phyloP scores from a whole-genome alignment of 805 yeast genomes.

The Priceomyces castillae region DNA sequence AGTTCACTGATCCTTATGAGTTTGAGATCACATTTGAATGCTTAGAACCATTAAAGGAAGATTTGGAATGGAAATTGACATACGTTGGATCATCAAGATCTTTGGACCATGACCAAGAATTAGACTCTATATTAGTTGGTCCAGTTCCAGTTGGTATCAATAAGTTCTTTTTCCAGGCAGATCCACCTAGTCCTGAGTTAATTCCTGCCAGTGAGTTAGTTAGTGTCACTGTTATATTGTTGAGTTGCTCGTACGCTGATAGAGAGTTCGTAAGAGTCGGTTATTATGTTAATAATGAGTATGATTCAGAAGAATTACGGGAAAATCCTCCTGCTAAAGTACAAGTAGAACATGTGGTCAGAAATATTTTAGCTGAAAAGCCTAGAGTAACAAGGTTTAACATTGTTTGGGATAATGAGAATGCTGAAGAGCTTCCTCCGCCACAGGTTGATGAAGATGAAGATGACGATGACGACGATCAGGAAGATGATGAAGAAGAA shows the following conservation, averaged over 20 bases:
- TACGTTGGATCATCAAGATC: slow-evolving; percentile 96
- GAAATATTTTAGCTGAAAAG: slow-evolving; percentile 94
- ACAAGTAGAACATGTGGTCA: slow-evolving; percentile 88
- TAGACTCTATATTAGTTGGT: slow-evolving; percentile 95
- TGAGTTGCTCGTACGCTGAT: slow-evolving; percentile 91
- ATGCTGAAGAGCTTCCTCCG: slow-evolving; percentile 71
- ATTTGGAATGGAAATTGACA: slow-evolving; percentile 95
- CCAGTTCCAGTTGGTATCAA: slow-evolving; percentile 98
- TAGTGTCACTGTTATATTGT: slow-evolving; percentile 87
- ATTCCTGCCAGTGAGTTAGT: slow-evolving; percentile 96
- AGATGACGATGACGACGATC: slow-evolving; percentile 60
- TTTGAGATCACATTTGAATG: slow-evolving; percentile 98
- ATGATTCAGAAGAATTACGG: slow-evolving; percentile 87
- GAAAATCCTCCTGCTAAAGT: slow-evolving; percentile 94
- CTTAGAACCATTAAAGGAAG: slow-evolving; percentile 85
- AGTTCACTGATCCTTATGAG: slow-evolving; percentile 88
- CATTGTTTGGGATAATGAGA: slow-evolving; percentile 89
- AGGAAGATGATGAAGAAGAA: slow-evolving; percentile 50
- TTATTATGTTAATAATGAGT: slow-evolving; percentile 95
- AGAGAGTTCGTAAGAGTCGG: slow-evolving; percentile 97
- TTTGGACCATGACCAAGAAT: slow-evolving; percentile 92
- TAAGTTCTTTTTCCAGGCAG: slow-evolving; percentile 88
- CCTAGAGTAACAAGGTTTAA: slow-evolving; percentile 97
- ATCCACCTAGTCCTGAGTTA: slow-evolving; percentile 93
- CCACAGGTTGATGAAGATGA: slow-evolving; percentile 62